Conservation (phyloP, 2,329 filamentous ascomycete species). For the Karstenula rhodostoma region DNA sequence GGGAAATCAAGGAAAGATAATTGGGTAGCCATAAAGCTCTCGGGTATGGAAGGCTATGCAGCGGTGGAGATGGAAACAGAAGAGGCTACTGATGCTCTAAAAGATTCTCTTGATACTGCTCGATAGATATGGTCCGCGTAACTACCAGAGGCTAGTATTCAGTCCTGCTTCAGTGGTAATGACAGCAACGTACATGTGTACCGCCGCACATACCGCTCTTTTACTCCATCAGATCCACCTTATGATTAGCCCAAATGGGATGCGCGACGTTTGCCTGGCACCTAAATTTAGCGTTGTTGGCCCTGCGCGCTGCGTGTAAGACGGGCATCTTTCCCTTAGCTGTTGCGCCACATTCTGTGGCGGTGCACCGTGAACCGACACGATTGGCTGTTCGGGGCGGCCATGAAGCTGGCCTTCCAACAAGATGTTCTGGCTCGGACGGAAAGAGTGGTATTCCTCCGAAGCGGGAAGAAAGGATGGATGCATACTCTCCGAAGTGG, state of each 20-base stretch:
- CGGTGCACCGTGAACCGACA: neutral
- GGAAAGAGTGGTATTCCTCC: neutral
- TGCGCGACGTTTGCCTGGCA: slow-evolving; percentile 11
- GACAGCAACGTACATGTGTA: neutral
- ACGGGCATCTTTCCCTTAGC: neutral
- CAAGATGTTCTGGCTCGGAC: neutral
- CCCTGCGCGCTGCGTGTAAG: slow-evolving; percentile 16
- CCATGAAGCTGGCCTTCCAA: neutral
- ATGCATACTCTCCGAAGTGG: neutral
- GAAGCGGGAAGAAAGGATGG: neutral
- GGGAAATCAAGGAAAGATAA: slow-evolving; percentile 15
- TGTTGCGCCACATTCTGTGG: slow-evolving; percentile 10
- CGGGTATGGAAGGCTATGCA: neutral
- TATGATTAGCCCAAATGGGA: slow-evolving; percentile 12
- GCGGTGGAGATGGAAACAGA: neutral
- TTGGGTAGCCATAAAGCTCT: slow-evolving; percentile 2
- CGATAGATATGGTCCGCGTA: neutral
- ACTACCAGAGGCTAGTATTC: neutral
- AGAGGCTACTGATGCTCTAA: neutral
- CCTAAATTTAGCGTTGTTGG: slow-evolving; percentile 13
- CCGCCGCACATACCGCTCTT: slow-evolving; percentile 12
- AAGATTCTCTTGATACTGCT: neutral
- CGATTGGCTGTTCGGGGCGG: slow-evolving; percentile 1
- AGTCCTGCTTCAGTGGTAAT: neutral
- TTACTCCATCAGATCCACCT: slow-evolving; percentile 2